phyloP scores from a whole-genome alignment of 495 filamentous ascomycete species.

The Penicillium waksmanii region DNA sequence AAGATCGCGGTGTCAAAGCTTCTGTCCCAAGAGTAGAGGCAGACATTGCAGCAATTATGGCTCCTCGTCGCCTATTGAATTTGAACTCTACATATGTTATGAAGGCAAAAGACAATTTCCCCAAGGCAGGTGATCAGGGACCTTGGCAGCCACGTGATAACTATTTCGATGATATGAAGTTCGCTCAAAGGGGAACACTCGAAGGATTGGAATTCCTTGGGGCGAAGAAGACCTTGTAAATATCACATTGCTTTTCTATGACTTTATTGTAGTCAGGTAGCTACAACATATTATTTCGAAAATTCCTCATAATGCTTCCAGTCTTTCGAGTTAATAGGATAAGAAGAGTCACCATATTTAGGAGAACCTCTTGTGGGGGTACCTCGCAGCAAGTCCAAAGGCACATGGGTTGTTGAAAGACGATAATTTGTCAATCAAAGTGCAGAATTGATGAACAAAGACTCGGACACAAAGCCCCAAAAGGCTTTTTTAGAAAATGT shows the following conservation, averaged over 20 bases:
- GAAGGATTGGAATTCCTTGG: conserved; percentile 4
- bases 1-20: conserved; percentile 6
- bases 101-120: conserved; percentile 1
- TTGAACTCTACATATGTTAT: conserved; percentile 14
- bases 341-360: too few relatives aligned
- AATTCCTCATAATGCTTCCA: too few relatives aligned
- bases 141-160: conserved; percentile 10
- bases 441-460: background rate
- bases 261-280: background rate
- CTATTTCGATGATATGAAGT: conserved; percentile 25
- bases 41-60: background rate
- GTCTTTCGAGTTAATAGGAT: too few relatives aligned
- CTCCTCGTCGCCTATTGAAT: background rate
- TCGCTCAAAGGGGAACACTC: conserved; percentile 23
- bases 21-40: conserved; percentile 4
- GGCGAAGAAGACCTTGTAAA: conserved; percentile 3
- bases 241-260: background rate
- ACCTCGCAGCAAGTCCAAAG: too few relatives aligned
- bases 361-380: too few relatives aligned
- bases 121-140: conserved; percentile 1
- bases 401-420: background rate
- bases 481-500: background rate
- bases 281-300: too few relatives aligned
- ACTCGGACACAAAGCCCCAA: background rate
- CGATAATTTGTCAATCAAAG: background rate